Base-by-base conservation (phyloP, 2,329 filamentous ascomycete species). In the Aphanoascus verrucosus region DNA sequence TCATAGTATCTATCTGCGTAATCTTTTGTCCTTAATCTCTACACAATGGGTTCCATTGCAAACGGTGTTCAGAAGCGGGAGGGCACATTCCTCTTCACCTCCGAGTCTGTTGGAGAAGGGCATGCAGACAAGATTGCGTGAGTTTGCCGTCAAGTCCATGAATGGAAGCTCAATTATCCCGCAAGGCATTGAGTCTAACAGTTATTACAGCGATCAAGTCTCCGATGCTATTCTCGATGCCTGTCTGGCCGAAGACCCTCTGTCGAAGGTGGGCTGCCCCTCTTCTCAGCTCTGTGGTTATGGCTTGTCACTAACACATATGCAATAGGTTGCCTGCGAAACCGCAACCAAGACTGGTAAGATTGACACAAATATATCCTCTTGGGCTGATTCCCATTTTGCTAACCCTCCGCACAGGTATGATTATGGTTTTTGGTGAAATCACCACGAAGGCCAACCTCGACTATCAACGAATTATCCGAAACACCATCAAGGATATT, bases 371-470 rank as follows among this genome's bases (percentile, higher is more conserved):
- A 19, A 31, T 32, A 5, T 17, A 23, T 54, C 38, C 40, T 44
- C 58, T 44, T 35, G 41, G 37, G 42, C 31, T 50, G 31, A 34
- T 34, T 56, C 37, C 52, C 44, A 55, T 49, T 55, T 56, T 56
- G 59, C 38, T 49, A 14, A 52, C 34, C 35, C 23, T 41, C 12
- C 17, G 23, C 46, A 11, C 59, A 75, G 73, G 74, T 68, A 85
- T 98, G 93, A 81, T 98, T 74, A 97, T 98, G 93, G 85, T 94
- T 72, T 94, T 95, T 61, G 89, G 89, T 75, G 93, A 98, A 74
- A 98, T 98, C 74, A 94, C 89, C 74, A 97, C 93, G 78, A 93
- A 94, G 79, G 84, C 91, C 74, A 80, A 78, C 64, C 78, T 97
- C 65, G 93, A 98, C 81, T 98, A 96, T 85, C 93, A 98, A 76